These are phyloP conservation scores for Abrus precatorius DNA, from an alignment of 306 rosid species.

Conservation along the genomic window DNA sequence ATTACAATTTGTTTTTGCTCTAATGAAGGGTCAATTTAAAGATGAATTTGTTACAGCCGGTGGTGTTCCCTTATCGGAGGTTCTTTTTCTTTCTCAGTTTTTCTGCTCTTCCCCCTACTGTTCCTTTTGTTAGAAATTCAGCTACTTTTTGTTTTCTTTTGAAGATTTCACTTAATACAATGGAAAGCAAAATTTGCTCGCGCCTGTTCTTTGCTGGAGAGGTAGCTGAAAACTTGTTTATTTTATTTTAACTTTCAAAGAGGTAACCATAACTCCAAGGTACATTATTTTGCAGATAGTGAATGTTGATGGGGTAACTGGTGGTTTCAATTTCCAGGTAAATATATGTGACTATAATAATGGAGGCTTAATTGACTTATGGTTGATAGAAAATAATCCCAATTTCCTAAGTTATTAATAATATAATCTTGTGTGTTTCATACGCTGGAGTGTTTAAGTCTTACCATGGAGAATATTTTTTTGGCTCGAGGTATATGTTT, in stretches of 20 bases:
- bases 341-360: slow-evolving; percentile 13
- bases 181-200: slow-evolving; percentile 85
- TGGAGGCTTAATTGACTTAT: slow-evolving; percentile 27
- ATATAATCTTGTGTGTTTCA: not conserved
- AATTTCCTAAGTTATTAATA: not conserved
- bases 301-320: slow-evolving; percentile 90
- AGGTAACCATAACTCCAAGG: slow-evolving; percentile 1
- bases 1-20: slow-evolving; percentile 25
- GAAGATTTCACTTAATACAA: slow-evolving; percentile 78
- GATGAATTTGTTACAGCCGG: slow-evolving; percentile 99
- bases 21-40: slow-evolving; percentile 86
- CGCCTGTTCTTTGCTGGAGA: slow-evolving; percentile 89
- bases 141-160: slow-evolving; percentile 14
- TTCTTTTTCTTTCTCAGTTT: slow-evolving; percentile 55
- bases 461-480: slow-evolving; percentile 22
- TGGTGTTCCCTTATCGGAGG: slow-evolving; percentile 94
- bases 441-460: slow-evolving; percentile 5
- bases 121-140: slow-evolving; percentile 28
- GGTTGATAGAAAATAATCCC: not conserved
- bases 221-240: slow-evolving; percentile 55
- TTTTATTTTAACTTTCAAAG: slow-evolving; percentile 24
- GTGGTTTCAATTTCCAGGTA: slow-evolving; percentile 99
- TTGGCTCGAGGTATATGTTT: slow-evolving; percentile 34
- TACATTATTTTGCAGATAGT: slow-evolving; percentile 63
- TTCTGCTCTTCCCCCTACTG: slow-evolving; percentile 15